These are phyloP conservation scores for Bruguiera gymnorhiza DNA, from an alignment of 345 rosid species.

Conservation along the genomic window DNA sequence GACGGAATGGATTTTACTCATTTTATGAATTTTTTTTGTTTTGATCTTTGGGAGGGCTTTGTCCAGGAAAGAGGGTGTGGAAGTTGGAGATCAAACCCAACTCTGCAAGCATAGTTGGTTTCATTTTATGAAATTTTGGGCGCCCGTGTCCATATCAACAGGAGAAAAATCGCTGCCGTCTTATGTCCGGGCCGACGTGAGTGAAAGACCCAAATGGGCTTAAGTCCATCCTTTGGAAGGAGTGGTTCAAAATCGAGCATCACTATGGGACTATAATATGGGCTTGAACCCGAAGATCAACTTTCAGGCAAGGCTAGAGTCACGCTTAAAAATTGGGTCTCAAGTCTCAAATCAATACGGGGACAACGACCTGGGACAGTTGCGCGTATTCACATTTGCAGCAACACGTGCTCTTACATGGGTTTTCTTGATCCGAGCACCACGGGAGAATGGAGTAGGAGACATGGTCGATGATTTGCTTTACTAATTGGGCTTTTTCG, in stretches of 20 bases:
- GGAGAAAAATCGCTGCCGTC: conserved; percentile 9
- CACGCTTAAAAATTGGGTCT: conserved; percentile 26
- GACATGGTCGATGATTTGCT: not conserved
- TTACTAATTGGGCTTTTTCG: conserved; percentile 12
- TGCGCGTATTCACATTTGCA: conserved; percentile 18
- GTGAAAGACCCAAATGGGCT: conserved; percentile 25
- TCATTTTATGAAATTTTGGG: conserved; percentile 32
- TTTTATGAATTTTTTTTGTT: conserved; percentile 23
- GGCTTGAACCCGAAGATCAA: not conserved
- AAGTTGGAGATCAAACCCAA: too few relatives aligned
- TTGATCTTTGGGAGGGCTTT: too few relatives aligned
- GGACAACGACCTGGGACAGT: too few relatives aligned
- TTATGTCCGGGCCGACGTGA: conserved; percentile 16
- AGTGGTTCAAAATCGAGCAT: conserved; percentile 9
- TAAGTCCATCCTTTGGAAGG: conserved; percentile 11
- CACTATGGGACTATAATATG: not conserved
- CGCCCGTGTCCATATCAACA: conserved; percentile 1
- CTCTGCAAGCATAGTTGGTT: too few relatives aligned
- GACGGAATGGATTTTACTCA: conserved; percentile 36
- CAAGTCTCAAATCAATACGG: not conserved
- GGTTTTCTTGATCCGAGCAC: conserved; percentile 29
- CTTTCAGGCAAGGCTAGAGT: conserved; percentile 23
- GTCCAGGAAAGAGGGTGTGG: too few relatives aligned
- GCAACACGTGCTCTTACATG: conserved; percentile 31
- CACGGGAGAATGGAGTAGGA: not conserved